Evolutionary conservation across 129 eudicot species (phyloP), one percentile per base, ranked within the genome.

Genomic region (Escallonia rubra): DNA sequence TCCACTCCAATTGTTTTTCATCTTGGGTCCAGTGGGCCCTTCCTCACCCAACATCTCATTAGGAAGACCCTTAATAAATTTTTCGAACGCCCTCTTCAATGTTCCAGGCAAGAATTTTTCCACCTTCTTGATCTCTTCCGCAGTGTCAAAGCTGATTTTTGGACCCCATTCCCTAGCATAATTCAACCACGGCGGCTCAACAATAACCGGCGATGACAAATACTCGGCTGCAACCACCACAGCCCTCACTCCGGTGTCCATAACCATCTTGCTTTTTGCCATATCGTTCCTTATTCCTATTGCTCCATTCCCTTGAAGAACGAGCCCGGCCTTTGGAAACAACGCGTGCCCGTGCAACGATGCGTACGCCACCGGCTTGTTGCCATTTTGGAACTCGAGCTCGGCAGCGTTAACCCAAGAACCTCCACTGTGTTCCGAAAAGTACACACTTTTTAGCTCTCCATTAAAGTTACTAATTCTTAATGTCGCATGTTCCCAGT

Each of bases 1-100:
- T 46, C 95, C 91, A 49, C 57, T 59, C 98, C 98, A 92, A 64
- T 65, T 86, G n/a, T 67, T 79, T 66, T 92, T 92, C 71, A 63
- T 79, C 57, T 86, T 88, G 40, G 98, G 98, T 9, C 98, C 98
- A 8, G 82, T 82, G 10, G 98, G 98, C 71, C 98, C 98, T 61
- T 92, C 80, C 66, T 92, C 96, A 48, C 90, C 96, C 73, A 88
- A 76, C 68, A 80, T 78, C 45, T 86, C 98, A 65, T 66, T 65
- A 6, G 96, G 98, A 10, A 92, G 50, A 52, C 82, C 62, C 14
- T 41, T 82, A 10, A 88, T 72, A 71, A 82, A 7, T 23, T 74
- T 80, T 9, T 71, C 79, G 58, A 92, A 78, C 9, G 67, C 42
- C 2, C 45, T 49, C 61, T 72, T 86, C 59, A 92, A 63, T 6